phyloP scores from a whole-genome alignment of 208 protist species.

The Leishmania braziliensis region DNA sequence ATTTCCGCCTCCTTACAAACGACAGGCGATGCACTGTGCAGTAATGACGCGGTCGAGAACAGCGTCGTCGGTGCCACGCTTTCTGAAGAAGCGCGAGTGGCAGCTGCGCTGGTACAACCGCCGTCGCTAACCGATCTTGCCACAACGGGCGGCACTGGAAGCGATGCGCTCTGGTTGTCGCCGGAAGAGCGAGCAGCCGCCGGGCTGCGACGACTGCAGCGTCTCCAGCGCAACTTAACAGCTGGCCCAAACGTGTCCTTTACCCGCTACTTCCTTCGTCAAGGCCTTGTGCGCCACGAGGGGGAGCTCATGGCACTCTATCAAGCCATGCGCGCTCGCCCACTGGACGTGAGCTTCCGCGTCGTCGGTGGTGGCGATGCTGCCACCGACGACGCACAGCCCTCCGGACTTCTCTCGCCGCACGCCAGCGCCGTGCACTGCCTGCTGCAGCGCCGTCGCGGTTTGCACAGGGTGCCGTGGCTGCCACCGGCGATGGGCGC shows the following conservation, averaged over 20 bases:
- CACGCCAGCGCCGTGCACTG: slow-evolving; percentile 31
- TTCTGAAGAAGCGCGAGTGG: slow-evolving; percentile 4
- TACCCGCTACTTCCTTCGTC: slow-evolving; percentile 76
- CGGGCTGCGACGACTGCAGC: slow-evolving; percentile 43
- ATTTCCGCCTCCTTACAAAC: neutral
- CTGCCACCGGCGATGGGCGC: slow-evolving; percentile 59
- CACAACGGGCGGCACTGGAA: slow-evolving; percentile 1
- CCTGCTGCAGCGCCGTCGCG: slow-evolving; percentile 43
- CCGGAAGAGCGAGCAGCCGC: slow-evolving; percentile 26
- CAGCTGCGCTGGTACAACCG: slow-evolving; percentile 28
- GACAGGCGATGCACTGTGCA: neutral
- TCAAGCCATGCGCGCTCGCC: slow-evolving; percentile 59
- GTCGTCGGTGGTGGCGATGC: slow-evolving; percentile 28
- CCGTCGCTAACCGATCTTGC: slow-evolving; percentile 18
- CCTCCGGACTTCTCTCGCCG: neutral
- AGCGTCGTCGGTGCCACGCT: neutral
- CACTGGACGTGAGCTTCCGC: slow-evolving; percentile 51
- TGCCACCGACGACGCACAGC: neutral
- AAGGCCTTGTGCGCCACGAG: slow-evolving; percentile 69
- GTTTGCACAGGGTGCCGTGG: slow-evolving; percentile 55
- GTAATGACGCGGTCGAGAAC: neutral
- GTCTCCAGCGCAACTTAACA: slow-evolving; percentile 32
- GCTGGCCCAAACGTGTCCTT: slow-evolving; percentile 78
- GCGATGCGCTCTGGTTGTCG: slow-evolving; percentile 21
- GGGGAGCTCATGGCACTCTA: slow-evolving; percentile 67